Evolutionary conservation across 2,329 filamentous ascomycete genomes (phyloP).

Genomic region (Knufia fluminis): DNA sequence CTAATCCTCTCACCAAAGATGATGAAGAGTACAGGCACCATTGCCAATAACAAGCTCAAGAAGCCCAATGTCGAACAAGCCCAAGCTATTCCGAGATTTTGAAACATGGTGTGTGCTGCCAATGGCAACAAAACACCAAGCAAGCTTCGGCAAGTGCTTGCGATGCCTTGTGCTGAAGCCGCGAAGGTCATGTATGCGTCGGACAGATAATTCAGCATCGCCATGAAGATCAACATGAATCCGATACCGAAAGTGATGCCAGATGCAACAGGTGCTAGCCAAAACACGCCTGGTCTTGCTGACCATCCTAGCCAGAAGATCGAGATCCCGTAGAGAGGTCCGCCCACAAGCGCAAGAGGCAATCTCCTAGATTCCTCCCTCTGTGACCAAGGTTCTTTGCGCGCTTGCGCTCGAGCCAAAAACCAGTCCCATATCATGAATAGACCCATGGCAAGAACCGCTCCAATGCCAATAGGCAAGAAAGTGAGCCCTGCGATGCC

Average conservation of each 20-base stretch:
- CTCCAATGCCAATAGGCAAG: constrained; percentile 50
- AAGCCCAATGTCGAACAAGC: constrained; percentile 35
- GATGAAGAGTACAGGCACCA: constrained; percentile 36
- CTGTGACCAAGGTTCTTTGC: constrained; percentile 47
- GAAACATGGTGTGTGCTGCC: constrained; percentile 32
- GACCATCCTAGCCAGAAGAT: constrained; percentile 43
- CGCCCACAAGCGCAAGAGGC: constrained; percentile 61
- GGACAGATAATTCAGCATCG: constrained; percentile 54
- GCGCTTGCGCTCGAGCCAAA: constrained; percentile 44
- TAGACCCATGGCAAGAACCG: constrained; percentile 48
- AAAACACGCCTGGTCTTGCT: constrained; percentile 27
- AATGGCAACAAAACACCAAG: constrained; percentile 50
- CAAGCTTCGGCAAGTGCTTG: constrained; percentile 41
- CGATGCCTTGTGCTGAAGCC: constrained; percentile 46
- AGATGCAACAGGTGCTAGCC: constrained; percentile 46
- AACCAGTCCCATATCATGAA: constrained; percentile 58
- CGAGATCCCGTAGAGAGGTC: constrained; percentile 47
- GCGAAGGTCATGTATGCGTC: constrained; percentile 61
- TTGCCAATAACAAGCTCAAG: constrained; percentile 29
- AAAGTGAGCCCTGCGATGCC: constrained; percentile 29
- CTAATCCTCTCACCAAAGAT: constrained; percentile 32
- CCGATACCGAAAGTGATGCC: constrained; percentile 54
- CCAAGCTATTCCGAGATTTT: constrained; percentile 32
- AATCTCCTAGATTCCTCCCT: constrained; percentile 55
- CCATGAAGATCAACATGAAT: constrained; percentile 54